These are phyloP conservation scores for Colletotrichum theobromicola DNA, from an alignment of 2,329 filamentous ascomycete species.

Conservation along the genomic window DNA sequence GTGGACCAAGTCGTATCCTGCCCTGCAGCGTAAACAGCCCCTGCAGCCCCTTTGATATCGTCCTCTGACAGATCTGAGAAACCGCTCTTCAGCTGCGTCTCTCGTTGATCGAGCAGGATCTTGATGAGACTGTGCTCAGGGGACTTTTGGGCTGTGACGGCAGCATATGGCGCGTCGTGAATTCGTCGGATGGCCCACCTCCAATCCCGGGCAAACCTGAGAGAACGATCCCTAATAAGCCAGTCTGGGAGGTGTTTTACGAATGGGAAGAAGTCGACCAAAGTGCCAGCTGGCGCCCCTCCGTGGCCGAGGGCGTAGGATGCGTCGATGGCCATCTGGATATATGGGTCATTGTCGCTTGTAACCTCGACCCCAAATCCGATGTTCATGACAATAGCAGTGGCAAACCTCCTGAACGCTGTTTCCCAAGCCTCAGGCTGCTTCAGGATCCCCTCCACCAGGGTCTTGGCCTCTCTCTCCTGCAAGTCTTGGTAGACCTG, in stretches of 20 bases:
- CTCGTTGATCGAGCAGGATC: constrained; percentile 29
- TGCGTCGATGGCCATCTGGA: constrained; percentile 24
- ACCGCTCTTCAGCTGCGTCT: constrained; percentile 25
- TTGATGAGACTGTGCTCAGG: constrained; percentile 22
- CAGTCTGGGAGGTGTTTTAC: constrained; percentile 43
- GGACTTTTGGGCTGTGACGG: constrained; percentile 2
- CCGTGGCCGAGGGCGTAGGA: constrained; percentile 36
- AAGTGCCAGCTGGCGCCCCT: constrained; percentile 36
- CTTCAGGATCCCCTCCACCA: constrained; percentile 34
- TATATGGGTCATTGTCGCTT: constrained; percentile 39
- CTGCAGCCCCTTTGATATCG: constrained; percentile 53
- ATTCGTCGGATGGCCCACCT: constrained; percentile 40
- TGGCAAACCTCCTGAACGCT: constrained; percentile 41
- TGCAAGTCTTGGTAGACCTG: constrained; percentile 34
- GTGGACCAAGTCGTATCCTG: constrained; percentile 51
- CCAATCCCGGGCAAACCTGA: constrained; percentile 33
- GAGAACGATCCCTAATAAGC: constrained; percentile 31
- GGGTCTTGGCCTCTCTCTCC: not conserved
- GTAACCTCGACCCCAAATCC: constrained; percentile 47
- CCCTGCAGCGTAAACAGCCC: constrained; percentile 51
- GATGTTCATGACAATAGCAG: constrained; percentile 46
- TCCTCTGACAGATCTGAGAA: constrained; percentile 41
- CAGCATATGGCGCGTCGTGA: constrained; percentile 47
- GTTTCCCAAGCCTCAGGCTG: constrained; percentile 40
- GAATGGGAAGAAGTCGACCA: constrained; percentile 54